Conservation (phyloP, 1,284 basidiomycete genomes). For the Vanrija sp. region DNA sequence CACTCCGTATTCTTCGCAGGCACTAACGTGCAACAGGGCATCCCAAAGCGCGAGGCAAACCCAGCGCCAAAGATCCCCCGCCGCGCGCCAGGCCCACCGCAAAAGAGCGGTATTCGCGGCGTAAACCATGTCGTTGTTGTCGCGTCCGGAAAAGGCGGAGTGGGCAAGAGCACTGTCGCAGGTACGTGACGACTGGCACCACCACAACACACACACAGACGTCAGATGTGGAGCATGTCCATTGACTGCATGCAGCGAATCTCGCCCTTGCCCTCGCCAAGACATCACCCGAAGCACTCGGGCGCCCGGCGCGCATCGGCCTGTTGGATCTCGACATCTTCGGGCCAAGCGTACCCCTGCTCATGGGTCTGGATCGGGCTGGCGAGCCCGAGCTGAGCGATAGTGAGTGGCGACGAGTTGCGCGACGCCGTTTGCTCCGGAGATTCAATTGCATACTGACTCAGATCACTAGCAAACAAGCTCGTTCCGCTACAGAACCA, state of each 20-base stretch:
- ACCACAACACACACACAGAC: background rate
- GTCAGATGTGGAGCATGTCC: background rate
- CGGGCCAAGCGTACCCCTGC: constrained; percentile 89
- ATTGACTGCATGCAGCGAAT: constrained; percentile 58
- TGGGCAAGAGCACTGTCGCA: constrained; percentile 93
- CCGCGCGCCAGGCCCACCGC: constrained; percentile 47
- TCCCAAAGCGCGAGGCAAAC: constrained; percentile 41
- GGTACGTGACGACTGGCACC: constrained; percentile 52
- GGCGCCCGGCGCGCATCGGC: constrained; percentile 60
- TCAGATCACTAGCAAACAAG: constrained; percentile 59
- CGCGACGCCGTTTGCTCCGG: background rate
- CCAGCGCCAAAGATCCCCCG: constrained; percentile 47
- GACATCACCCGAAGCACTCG: constrained; percentile 45
- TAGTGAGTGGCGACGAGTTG: constrained; percentile 52
- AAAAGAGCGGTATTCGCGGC: constrained; percentile 52
- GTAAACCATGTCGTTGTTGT: constrained; percentile 70
- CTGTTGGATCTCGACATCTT: constrained; percentile 94
- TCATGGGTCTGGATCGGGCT: constrained; percentile 81
- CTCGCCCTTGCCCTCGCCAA: constrained; percentile 57
- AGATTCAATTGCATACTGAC: background rate
- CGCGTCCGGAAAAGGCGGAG: constrained; percentile 93
- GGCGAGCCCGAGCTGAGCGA: constrained; percentile 76
- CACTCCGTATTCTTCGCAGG: background rate
- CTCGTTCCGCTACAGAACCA: constrained; percentile 84
- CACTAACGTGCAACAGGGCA: constrained; percentile 28